Evolutionary conservation across 2,329 filamentous ascomycete genomes (phyloP).

Genomic region (Coleophoma crateriformis): DNA sequence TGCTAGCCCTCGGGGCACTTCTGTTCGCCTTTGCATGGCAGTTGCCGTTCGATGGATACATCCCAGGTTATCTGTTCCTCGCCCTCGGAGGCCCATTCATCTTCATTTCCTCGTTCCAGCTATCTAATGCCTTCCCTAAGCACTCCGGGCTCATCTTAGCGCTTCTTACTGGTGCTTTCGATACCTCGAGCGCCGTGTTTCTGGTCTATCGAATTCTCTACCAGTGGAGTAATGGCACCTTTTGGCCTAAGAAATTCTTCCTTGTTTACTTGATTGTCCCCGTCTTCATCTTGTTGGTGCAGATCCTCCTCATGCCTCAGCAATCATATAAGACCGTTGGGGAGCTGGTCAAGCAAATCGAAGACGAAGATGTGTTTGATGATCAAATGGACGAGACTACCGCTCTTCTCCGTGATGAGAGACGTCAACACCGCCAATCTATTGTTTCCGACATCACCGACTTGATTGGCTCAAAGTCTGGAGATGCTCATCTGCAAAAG

Average conservation of each 20-base stretch:
- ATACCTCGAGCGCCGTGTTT: conserved; percentile 75
- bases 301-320: conserved; percentile 67
- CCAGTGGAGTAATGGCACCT: conserved; percentile 47
- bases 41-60: conserved; percentile 68
- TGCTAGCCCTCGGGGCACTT: conserved; percentile 64
- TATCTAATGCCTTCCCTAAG: conserved; percentile 76
- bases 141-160: conserved; percentile 76
- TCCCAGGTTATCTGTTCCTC: conserved; percentile 69
- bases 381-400: conserved; percentile 50
- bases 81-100: conserved; percentile 76
- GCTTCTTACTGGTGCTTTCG: conserved; percentile 75
- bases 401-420: conserved; percentile 34
- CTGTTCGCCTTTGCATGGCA: conserved; percentile 64
- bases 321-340: conserved; percentile 81
- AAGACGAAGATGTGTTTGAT: conserved; percentile 42
- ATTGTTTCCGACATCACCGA: conserved; percentile 62
- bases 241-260: conserved; percentile 67
- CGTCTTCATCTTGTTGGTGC: conserved; percentile 55
- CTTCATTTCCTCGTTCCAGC: conserved; percentile 78
- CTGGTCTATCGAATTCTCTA: conserved; percentile 69
- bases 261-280: conserved; percentile 67
- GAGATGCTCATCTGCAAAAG: conserved; percentile 55
- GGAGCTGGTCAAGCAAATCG: conserved; percentile 71
- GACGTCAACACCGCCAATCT: conserved; percentile 35
- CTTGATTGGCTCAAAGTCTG: conserved; percentile 62